phyloP scores from a whole-genome alignment of 2,329 filamentous ascomycete genomes.

The Stagonosporopsis vannaccii region DNA sequence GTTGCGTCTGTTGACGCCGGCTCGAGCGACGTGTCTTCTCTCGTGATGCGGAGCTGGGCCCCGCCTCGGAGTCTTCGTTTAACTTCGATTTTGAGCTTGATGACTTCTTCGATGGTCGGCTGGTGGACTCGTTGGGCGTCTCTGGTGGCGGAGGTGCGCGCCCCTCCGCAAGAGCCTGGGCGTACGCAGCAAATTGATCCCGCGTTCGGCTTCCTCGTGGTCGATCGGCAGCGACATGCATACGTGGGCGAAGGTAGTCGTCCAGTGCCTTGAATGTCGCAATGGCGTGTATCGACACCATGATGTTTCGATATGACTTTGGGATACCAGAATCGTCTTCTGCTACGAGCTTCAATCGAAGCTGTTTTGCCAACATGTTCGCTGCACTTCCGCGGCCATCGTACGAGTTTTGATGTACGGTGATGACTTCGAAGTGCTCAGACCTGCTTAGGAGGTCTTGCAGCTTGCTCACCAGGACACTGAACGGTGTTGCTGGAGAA shows the following conservation, averaged over 20 bases:
- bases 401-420: slow-evolving; percentile 89
- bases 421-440: slow-evolving; percentile 97
- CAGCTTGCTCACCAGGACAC: slow-evolving; percentile 88
- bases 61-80: slow-evolving; percentile 56
- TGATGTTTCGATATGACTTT: slow-evolving; percentile 86
- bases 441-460: slow-evolving; percentile 95
- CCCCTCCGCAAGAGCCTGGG: slow-evolving; percentile 68
- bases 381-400: slow-evolving; percentile 91
- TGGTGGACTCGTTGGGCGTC: slow-evolving; percentile 44
- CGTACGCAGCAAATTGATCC: slow-evolving; percentile 76
- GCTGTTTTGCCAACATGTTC: slow-evolving; percentile 96
- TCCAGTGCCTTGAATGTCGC: slow-evolving; percentile 97
- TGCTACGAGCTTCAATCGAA: slow-evolving; percentile 85
- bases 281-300: slow-evolving; percentile 98
- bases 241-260: slow-evolving; percentile 91
- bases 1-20: slow-evolving; percentile 60
- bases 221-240: slow-evolving; percentile 79
- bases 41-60: slow-evolving; percentile 55
- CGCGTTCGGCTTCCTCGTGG: slow-evolving; percentile 66
- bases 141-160: slow-evolving; percentile 47
- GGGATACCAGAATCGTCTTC: slow-evolving; percentile 93
- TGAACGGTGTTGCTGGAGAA: slow-evolving; percentile 83
- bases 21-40: slow-evolving; percentile 73
- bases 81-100: slow-evolving; percentile 41
- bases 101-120: slow-evolving; percentile 39